Percentiles rank a stretch among this genome's conserved stretches.
These are phyloP conservation scores for Barnettozyma sucrosica DNA, from an alignment of 805 yeast genomes.

Conservation along the genomic window DNA sequence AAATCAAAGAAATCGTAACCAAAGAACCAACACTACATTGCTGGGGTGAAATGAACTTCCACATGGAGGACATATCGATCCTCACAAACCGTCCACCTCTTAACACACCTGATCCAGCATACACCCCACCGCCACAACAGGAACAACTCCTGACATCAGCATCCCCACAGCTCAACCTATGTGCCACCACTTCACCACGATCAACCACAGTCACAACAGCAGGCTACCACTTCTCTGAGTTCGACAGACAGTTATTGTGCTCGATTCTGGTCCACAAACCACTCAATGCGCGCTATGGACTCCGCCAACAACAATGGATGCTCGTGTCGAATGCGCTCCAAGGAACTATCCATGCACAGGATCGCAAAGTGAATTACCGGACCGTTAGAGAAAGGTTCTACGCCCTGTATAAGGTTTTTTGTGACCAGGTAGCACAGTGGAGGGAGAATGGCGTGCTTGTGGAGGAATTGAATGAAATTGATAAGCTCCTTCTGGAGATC, in stretches of 20 bases:
- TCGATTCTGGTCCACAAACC: conserved; percentile 3
- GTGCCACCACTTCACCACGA: neutral
- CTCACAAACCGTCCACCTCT: conserved; percentile 12
- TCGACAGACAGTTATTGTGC: neutral
- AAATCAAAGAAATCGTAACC: no score
- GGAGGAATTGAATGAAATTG: neutral
- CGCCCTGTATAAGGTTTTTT: conserved; percentile 1
- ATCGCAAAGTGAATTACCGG: conserved; percentile 2
- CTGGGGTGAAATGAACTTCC: neutral
- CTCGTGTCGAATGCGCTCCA: neutral
- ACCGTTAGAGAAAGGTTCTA: conserved; percentile 9
- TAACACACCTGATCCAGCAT: conserved; percentile 9
- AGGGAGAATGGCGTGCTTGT: neutral
- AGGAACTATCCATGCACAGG: neutral
- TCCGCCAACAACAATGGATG: conserved; percentile 4
- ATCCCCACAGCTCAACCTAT: neutral
- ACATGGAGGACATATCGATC: conserved; percentile 5
- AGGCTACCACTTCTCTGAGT: neutral
- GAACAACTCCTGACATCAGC: neutral
- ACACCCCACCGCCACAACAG: neutral
- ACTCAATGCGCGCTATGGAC: conserved; percentile 8
- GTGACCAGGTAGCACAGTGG: neutral
- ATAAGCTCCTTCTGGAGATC: conserved; percentile 1
- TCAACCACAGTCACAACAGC: neutral
- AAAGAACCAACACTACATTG: no score